phyloP scores from a whole-genome alignment of 768 basidiomycete genomes.

The Pulveroboletus sp. region DNA sequence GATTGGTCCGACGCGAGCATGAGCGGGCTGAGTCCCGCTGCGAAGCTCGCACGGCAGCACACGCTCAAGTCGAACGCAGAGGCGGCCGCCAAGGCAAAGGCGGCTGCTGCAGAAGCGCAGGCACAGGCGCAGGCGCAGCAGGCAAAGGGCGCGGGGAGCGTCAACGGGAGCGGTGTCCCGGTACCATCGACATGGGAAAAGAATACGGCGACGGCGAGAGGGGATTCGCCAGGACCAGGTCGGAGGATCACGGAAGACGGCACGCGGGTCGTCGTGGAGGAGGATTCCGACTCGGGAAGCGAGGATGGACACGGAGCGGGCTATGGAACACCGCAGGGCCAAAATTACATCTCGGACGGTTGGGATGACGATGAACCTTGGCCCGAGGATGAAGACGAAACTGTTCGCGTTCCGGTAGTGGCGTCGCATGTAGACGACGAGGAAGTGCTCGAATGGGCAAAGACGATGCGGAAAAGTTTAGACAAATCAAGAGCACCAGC shows the following conservation, averaged over 20 bases:
- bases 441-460: conserved; percentile 76
- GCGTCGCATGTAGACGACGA: conserved; percentile 38
- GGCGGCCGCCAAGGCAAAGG: conserved; percentile 42
- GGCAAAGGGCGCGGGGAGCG: conserved; percentile 17
- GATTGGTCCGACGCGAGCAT: conserved; percentile 63
- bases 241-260: conserved; percentile 63
- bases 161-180: conserved; percentile 34
- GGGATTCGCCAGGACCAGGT: conserved; percentile 43
- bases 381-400: conserved; percentile 71
- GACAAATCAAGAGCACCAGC: conserved; percentile 65
- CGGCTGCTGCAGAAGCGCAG: conserved; percentile 31
- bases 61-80: conserved; percentile 80
- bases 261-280: conserved; percentile 61
- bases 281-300: conserved; percentile 62
- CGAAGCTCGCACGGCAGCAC: conserved; percentile 85
- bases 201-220: conserved; percentile 65
- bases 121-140: conserved; percentile 20
- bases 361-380: conserved; percentile 83
- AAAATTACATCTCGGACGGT: conserved; percentile 53
- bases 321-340: conserved; percentile 33
- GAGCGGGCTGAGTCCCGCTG: conserved; percentile 85
- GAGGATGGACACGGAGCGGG: conserved; percentile 46
- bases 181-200: conserved; percentile 76
- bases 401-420: conserved; percentile 47
- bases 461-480: conserved; percentile 66